phyloP scores from a whole-genome alignment of 176 grass and related monocot species.

The Poa pratensis region DNA sequence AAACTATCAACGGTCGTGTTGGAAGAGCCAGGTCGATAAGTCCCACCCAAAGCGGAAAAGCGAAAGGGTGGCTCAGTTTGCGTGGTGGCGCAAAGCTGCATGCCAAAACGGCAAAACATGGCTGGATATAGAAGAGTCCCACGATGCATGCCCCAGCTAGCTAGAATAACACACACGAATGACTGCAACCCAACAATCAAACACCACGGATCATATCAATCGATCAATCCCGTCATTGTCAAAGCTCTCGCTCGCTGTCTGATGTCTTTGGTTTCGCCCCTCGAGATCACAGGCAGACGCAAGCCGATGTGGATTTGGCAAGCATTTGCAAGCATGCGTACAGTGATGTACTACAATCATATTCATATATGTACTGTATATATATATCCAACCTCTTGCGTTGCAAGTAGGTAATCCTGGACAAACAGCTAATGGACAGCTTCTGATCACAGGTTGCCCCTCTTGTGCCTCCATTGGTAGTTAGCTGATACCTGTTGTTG shows the following conservation, averaged over 20 bases:
- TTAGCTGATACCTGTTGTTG: no score
- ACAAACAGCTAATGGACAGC: constrained; percentile 48
- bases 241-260: constrained; percentile 33
- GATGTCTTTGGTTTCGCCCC: not conserved
- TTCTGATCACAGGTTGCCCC: constrained; percentile 48
- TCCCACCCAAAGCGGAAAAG: not conserved
- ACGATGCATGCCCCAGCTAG: no score
- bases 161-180: constrained; percentile 41
- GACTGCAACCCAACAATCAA: constrained; percentile 30
- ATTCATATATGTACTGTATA: no score
- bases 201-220: not conserved
- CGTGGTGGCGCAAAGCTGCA: not conserved
- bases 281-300: constrained; percentile 47
- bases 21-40: not conserved
- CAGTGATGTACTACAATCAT: not conserved
- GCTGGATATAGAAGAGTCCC: no score
- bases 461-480: constrained; percentile 31
- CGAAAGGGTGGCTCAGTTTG: no score
- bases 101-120: constrained; percentile 4
- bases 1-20: not conserved
- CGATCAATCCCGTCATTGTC: constrained; percentile 38
- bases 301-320: not conserved
- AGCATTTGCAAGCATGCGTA: no score
- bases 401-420: constrained; percentile 28
- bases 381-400: not conserved